These are phyloP conservation scores for Suillus luteus DNA, from an alignment of 768 basidiomycete genomes.

Conservation along the genomic window DNA sequence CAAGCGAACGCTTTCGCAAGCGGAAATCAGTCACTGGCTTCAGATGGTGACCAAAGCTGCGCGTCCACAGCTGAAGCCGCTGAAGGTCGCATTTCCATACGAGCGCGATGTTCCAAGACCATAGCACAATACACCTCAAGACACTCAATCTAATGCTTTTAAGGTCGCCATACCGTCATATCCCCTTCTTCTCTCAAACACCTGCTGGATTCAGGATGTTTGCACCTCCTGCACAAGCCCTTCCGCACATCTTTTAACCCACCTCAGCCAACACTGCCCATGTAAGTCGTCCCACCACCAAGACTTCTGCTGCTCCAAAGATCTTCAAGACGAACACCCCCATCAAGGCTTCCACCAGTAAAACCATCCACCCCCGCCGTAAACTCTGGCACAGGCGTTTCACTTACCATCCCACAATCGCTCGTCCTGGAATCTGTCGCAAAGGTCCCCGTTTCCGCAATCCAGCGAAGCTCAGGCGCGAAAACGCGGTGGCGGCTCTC, in stretches of 20 bases:
- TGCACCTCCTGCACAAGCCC: conserved; percentile 13
- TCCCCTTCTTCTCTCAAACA: conserved; percentile 14
- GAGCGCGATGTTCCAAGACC: background rate
- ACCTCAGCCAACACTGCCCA: background rate
- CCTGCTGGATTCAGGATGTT: conserved; percentile 32
- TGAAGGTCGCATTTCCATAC: background rate
- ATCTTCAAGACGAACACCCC: background rate
- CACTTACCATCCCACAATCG: conserved; percentile 11
- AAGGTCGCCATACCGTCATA: conserved; percentile 13
- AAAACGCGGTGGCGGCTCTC: background rate
- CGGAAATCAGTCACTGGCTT: conserved; percentile 26
- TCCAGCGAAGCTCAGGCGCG: conserved; percentile 7
- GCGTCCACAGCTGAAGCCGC: conserved; percentile 3
- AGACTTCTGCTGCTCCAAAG: background rate
- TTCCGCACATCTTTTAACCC: conserved; percentile 11
- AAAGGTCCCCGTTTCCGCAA: conserved; percentile 8
- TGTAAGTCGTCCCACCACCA: background rate
- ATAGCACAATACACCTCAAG: background rate
- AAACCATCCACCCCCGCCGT: conserved; percentile 14
- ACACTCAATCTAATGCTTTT: background rate
- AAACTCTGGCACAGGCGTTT: conserved; percentile 21
- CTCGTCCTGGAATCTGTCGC: conserved; percentile 7
- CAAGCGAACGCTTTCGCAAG: conserved; percentile 30
- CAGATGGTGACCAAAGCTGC: conserved; percentile 23
- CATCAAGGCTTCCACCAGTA: background rate